Evolutionary conservation across 345 rosid genomes (phyloP), one percentile per base, ranked within the genome.

Genomic region (Arabidopsis thaliana): DNA sequence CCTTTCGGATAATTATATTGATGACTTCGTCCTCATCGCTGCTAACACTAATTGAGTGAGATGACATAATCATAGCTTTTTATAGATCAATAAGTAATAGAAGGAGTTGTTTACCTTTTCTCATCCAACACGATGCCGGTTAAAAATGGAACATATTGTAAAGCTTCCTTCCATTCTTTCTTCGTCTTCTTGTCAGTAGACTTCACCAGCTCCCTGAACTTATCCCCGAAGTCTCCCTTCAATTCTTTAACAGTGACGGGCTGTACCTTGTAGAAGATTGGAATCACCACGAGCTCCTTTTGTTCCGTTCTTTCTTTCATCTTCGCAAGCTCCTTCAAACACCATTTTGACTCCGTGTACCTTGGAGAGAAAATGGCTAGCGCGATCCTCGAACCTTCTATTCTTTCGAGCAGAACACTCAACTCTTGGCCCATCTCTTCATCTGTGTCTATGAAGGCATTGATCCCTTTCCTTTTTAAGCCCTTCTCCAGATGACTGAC

Each of bases 361-460:
- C 0, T 37, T 0, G 69, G 59, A 0, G 76, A 72, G 62, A 72
- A 72, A n/a, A 72, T 49, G 0, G 60, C 68, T 2, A 72, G 33
- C 0, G 68, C 76, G 13, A 72, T 62, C 10, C 10, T 50, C 1
- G 76, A 72, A 2, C 8, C 34, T 50, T 72, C 61, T 1, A 72
- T 72, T 13, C 76, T 61, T 0, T 30, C 2, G 14, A 72, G 50
- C 1, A 70, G 74, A 51, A 40, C 52, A 24, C 51, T 20, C 14
- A 72, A 4, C 0, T 24, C 36, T 38, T 62, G 22, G 46, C 69
- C 76, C 60, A 6, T 51, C 0, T 62, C 61, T 11, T 61, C 69
- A 16, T 67, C 36, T 3, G 69, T 32, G 33, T 67, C 78, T 16
- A 73, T 78, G 52, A 73, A 73, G 49, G 65, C 61, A 22, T 59